Percentiles rank a stretch among this genome's conserved stretches.
phyloP scores from a whole-genome alignment of 2,329 filamentous ascomycete species.

The Venturiaceae sp. region DNA sequence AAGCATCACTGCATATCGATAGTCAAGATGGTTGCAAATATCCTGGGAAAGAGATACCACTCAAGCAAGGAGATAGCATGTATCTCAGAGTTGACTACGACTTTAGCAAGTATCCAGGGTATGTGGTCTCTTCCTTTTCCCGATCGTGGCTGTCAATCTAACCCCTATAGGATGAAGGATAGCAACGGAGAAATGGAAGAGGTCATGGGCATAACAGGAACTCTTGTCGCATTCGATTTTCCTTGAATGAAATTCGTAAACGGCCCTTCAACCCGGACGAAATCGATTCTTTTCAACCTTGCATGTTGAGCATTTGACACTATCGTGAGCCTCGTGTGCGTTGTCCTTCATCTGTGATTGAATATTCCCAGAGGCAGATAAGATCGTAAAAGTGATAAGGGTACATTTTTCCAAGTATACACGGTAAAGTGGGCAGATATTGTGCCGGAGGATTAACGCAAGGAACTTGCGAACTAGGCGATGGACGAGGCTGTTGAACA shows the following conservation, averaged over 20 bases:
- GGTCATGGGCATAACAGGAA: slow-evolving; percentile 1
- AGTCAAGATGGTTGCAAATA: neutral
- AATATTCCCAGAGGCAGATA: no score
- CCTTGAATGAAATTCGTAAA: neutral
- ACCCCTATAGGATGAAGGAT: slow-evolving; percentile 2
- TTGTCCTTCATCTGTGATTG: no score
- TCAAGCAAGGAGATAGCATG: slow-evolving; percentile 1
- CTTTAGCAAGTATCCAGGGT: slow-evolving; percentile 3
- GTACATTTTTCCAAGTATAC: no score
- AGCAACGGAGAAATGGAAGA: slow-evolving; percentile 3
- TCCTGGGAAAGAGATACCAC: neutral
- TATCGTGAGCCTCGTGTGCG: no score
- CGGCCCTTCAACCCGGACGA: neutral
- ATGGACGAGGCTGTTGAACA: no score
- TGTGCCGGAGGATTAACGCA: no score
- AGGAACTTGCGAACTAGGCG: no score
- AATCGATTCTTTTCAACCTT: neutral
- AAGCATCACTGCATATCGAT: neutral
- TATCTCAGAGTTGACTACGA: slow-evolving; percentile 5
- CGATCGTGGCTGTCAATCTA: neutral
- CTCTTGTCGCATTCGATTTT: neutral
- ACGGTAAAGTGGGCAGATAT: no score
- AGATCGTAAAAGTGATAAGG: no score
- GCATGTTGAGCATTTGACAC: no score
- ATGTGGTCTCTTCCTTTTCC: neutral